phyloP scores from a whole-genome alignment of 73 alveolate species.

The Symbiodinium natans region DNA sequence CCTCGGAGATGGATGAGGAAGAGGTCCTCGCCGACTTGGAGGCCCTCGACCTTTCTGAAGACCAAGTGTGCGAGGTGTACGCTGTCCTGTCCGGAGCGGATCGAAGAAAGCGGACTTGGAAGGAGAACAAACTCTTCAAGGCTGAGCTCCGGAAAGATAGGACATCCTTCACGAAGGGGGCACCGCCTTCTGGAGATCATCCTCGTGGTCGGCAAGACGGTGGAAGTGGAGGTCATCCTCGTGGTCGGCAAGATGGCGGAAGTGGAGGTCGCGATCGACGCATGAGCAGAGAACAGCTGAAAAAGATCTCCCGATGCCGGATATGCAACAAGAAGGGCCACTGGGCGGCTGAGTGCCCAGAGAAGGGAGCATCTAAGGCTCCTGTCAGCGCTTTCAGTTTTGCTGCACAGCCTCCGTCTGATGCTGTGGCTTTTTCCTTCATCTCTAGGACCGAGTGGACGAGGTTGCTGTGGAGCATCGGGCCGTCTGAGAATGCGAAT shows the following conservation, averaged over 20 bases:
- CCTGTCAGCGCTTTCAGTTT: background rate
- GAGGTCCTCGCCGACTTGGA: background rate
- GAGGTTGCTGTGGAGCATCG: background rate
- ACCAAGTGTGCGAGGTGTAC: conserved; percentile 11
- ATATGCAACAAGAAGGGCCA: conserved; percentile 14
- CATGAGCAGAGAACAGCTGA: background rate
- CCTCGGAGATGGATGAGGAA: background rate
- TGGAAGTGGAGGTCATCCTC: too few relatives aligned
- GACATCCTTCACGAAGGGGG: background rate
- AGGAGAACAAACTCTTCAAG: conserved; percentile 36
- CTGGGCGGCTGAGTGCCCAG: conserved; percentile 36
- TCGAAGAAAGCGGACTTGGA: background rate
- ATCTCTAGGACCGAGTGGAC: background rate
- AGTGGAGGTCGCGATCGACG: background rate
- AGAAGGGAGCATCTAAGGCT: background rate
- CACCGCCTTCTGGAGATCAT: background rate
- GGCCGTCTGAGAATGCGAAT: background rate
- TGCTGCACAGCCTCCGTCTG: background rate
- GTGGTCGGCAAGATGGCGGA: background rate
- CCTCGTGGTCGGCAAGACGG: background rate
- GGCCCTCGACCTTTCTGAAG: background rate
- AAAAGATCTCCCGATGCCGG: conserved; percentile 16
- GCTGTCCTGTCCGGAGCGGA: background rate
- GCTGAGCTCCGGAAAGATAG: conserved; percentile 32
- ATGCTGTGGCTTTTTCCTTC: background rate